Conservation (phyloP, 1,284 basidiomycete genomes). For the Pseudozyma sp. region DNA sequence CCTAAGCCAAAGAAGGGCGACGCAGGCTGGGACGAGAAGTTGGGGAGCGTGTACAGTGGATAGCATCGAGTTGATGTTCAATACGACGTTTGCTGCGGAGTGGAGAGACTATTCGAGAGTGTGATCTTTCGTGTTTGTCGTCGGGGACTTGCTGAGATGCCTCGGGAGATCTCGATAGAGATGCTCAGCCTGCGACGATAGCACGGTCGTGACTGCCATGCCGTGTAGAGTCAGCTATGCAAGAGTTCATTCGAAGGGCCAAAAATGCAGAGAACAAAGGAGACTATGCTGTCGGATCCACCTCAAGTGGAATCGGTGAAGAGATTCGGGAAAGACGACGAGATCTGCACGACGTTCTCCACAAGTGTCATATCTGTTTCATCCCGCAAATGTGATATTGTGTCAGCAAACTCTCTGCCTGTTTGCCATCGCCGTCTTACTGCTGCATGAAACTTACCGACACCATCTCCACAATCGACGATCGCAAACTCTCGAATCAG, state of each 20-base stretch:
- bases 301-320: constrained; percentile 38
- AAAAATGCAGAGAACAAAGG: background rate
- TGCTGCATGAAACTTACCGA: constrained; percentile 49
- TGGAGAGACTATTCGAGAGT: no score
- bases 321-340: constrained; percentile 48
- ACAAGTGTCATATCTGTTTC: constrained; percentile 50
- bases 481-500: constrained; percentile 50
- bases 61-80: background rate
- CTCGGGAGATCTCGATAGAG: no score
- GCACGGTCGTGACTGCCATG: no score
- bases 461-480: constrained; percentile 53
- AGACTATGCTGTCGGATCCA: background rate
- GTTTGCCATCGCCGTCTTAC: background rate
- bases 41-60: constrained; percentile 29
- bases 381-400: background rate
- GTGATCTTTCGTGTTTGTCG: no score
- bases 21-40: constrained; percentile 19
- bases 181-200: no score
- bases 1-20: background rate
- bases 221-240: no score
- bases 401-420: background rate
- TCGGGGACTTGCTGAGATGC: no score
- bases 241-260: no score
- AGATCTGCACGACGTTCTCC: constrained; percentile 56
- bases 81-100: background rate